phyloP scores from a whole-genome alignment of 805 yeast genomes.

The Wickerhamomyces bisporus region DNA sequence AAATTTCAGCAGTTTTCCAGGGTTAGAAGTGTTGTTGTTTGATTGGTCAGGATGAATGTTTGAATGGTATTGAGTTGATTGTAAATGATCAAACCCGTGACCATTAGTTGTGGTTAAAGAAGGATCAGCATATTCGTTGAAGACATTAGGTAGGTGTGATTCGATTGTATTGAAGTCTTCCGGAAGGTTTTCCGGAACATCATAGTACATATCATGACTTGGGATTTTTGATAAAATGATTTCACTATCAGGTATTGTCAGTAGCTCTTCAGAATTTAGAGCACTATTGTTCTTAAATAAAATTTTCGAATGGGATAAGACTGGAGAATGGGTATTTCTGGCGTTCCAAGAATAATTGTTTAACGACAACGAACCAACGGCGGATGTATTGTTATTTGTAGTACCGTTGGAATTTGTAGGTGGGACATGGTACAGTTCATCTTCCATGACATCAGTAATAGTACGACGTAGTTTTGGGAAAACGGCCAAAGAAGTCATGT shows the following conservation, averaged over 20 bases:
- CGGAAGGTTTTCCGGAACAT: conserved; percentile 17
- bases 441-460: conserved; percentile 54
- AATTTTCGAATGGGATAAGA: conserved; percentile 10
- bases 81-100: too few species aligned
- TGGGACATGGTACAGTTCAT: conserved; percentile 43
- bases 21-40: neutral
- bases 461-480: conserved; percentile 49
- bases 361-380: neutral
- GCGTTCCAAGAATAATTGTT: conserved; percentile 4
- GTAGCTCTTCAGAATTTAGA: conserved; percentile 18
- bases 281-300: conserved; percentile 18
- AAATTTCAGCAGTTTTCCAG: conserved; percentile 19
- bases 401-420: conserved; percentile 5
- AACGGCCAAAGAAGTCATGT: conserved; percentile 44
- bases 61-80: neutral
- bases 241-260: conserved; percentile 20
- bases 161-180: conserved; percentile 3
- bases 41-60: neutral
- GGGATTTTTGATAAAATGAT: conserved; percentile 9
- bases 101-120: conserved; percentile 20
- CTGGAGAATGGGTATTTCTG: conserved; percentile 11
- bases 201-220: conserved; percentile 21
- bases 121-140: conserved; percentile 23
- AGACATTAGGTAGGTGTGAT: conserved; percentile 10
- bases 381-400: conserved; percentile 14